Percentiles rank a stretch among this genome's conserved stretches.
Evolutionary conservation across 1,284 basidiomycete species (phyloP).

Genomic region (Melampsora medusae): DNA sequence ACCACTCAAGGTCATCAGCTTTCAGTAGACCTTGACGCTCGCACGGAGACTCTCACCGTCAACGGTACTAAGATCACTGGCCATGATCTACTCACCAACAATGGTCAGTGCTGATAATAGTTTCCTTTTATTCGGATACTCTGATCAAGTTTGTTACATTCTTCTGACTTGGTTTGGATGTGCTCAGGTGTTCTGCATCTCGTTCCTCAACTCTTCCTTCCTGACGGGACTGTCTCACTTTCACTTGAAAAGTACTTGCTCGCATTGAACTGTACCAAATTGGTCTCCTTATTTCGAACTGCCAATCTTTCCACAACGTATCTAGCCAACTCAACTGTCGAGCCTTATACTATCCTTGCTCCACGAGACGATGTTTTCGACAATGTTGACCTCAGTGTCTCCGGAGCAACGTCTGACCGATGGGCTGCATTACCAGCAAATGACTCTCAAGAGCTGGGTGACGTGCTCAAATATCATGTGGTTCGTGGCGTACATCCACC

Average conservation of each 20-base stretch:
- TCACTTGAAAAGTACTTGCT: constrained; percentile 85
- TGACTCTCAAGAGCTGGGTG: constrained; percentile 68
- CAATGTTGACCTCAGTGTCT: neutral
- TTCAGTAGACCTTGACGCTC: constrained; percentile 62
- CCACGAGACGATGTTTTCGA: constrained; percentile 79
- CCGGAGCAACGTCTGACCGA: neutral
- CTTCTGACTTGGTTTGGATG: constrained; percentile 36
- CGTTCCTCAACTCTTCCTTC: constrained; percentile 76
- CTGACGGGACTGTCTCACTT: constrained; percentile 65
- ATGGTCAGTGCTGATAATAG: constrained; percentile 58
- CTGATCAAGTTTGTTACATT: neutral
- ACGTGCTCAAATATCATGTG: constrained; percentile 75
- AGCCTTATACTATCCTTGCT: constrained; percentile 77
- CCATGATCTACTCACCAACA: constrained; percentile 84
- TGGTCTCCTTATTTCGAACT: constrained; percentile 81
- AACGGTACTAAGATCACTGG: constrained; percentile 66
- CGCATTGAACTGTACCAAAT: constrained; percentile 81
- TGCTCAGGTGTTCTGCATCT: constrained; percentile 76
- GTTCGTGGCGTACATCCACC: constrained; percentile 71
- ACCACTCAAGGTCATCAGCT: constrained; percentile 69
- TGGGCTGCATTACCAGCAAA: constrained; percentile 62
- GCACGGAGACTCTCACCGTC: constrained; percentile 58
- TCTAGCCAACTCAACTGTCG: constrained; percentile 64
- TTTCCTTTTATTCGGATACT: neutral
- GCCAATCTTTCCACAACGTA: constrained; percentile 74